Percentiles rank a stretch among this genome's conserved stretches.
These are phyloP conservation scores for Pseudogymnoascus sp. DNA, from an alignment of 2,329 filamentous ascomycete genomes.

Conservation along the genomic window DNA sequence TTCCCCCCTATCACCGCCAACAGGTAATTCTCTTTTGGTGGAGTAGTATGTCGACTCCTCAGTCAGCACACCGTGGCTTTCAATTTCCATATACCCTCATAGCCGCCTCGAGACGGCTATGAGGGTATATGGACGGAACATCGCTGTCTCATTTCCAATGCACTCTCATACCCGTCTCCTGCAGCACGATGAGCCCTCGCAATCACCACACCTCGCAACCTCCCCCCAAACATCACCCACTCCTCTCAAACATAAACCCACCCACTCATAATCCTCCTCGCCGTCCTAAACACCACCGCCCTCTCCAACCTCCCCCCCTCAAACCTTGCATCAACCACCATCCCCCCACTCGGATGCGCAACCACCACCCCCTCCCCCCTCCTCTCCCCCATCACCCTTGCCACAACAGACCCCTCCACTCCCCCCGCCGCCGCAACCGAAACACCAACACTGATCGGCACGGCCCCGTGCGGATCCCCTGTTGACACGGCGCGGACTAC, in stretches of 20 bases:
- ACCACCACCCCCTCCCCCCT: constrained; percentile 32
- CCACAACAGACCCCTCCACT: constrained; percentile 35
- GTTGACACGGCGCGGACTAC: constrained; percentile 47
- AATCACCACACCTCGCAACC: background rate
- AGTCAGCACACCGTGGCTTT: background rate
- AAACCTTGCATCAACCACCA: constrained; percentile 37
- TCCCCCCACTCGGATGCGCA: constrained; percentile 40
- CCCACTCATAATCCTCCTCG: constrained; percentile 41
- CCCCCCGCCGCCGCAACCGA: constrained; percentile 41
- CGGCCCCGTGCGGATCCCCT: constrained; percentile 46
- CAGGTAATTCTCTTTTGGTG: background rate
- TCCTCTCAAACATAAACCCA: constrained; percentile 30
- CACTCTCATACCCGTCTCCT: background rate
- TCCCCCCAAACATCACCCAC: no score
- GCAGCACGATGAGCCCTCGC: background rate
- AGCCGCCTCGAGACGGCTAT: no score
- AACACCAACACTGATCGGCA: constrained; percentile 49
- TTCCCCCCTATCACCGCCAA: no score
- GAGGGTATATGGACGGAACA: background rate
- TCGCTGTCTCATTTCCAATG: constrained; percentile 9
- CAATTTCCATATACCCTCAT: background rate
- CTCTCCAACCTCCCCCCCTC: constrained; percentile 28
- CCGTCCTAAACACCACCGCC: constrained; percentile 41
- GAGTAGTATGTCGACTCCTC: background rate
- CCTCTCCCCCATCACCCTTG: constrained; percentile 16